A percentile compares a stretch with the other conserved stretches of the same genome.
Conservation (phyloP, 2,329 filamentous ascomycete species). For the Zasmidium citrigriseum region DNA sequence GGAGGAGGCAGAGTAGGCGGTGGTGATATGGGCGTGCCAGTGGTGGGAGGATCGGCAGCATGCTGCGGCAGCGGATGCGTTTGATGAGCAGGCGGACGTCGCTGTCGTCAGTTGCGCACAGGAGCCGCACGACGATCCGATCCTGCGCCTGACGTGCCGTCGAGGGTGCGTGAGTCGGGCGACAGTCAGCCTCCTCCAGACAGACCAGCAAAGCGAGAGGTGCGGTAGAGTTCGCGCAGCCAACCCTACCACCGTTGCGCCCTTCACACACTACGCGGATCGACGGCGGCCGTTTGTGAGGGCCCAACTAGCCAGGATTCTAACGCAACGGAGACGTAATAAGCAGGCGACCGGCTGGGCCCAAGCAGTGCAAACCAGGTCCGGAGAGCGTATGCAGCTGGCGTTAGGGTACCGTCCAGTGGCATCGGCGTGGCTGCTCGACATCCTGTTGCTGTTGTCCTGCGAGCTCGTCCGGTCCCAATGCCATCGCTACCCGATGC, state of each 20-base stretch:
- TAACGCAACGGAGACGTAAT: constrained; percentile 29
- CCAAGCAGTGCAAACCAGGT: background rate
- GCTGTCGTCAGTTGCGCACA: constrained; percentile 1
- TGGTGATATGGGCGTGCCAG: constrained; percentile 2
- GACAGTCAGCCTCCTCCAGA: background rate
- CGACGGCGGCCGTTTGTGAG: constrained; percentile 26
- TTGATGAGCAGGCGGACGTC: background rate
- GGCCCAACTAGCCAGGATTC: constrained; percentile 26
- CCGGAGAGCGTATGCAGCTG: background rate
- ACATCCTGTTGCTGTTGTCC: too few relatives aligned
- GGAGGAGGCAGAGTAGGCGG: background rate
- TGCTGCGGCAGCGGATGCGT: background rate
- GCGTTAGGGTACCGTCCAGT: constrained; percentile 4
- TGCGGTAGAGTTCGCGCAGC: too few relatives aligned
- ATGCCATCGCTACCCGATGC: too few relatives aligned
- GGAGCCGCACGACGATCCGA: constrained; percentile 2
- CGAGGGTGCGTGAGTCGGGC: background rate
- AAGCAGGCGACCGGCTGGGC: constrained; percentile 11
- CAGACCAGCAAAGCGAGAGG: too few relatives aligned
- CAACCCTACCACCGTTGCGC: background rate
- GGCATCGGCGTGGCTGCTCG: too few relatives aligned
- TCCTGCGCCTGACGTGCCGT: constrained; percentile 3
- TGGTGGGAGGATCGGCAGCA: background rate
- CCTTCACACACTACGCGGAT: background rate
- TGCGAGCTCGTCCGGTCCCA: too few relatives aligned